Evolutionary conservation across 768 basidiomycete species (phyloP).

Genomic region (Hirschioporus abietinus): DNA sequence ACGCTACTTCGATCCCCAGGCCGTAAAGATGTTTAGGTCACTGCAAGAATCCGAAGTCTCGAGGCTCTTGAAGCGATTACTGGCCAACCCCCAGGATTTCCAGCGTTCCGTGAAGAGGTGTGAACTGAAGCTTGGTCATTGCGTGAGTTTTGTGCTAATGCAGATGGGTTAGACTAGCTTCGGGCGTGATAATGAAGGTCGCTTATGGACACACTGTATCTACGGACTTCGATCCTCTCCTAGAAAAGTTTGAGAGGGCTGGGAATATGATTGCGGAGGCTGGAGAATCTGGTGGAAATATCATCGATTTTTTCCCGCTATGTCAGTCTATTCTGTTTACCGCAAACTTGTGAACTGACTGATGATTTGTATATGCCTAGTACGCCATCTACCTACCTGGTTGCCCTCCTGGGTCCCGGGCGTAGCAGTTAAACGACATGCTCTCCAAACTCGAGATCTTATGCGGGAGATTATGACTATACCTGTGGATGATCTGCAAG

Average conservation of each 20-base stretch:
- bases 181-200: conserved; percentile 26
- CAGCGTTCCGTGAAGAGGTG: neutral
- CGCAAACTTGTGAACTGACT: neutral
- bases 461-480: neutral
- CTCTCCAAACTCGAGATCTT: neutral
- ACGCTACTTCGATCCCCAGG: conserved; percentile 21
- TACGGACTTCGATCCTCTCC: conserved; percentile 24
- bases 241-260: conserved; percentile 23
- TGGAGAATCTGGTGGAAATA: conserved; percentile 23
- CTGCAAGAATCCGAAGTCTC: neutral
- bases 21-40: conserved; percentile 12
- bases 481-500: neutral
- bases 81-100: neutral
- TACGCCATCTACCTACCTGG: neutral
- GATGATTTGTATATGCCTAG: neutral
- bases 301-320: conserved; percentile 29
- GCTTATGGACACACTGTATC: conserved; percentile 27
- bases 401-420: neutral
- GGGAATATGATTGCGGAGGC: conserved; percentile 17
- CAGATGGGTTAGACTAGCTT: conserved; percentile 19
- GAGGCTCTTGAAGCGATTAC: neutral
- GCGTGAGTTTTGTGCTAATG: neutral
- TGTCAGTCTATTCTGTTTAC: conserved; percentile 16
- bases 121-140: neutral
- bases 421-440: neutral